Evolutionary conservation across 495 filamentous ascomycete genomes (phyloP), one percentile per base, ranked within the genome.

Genomic region (Podospora sp.): DNA sequence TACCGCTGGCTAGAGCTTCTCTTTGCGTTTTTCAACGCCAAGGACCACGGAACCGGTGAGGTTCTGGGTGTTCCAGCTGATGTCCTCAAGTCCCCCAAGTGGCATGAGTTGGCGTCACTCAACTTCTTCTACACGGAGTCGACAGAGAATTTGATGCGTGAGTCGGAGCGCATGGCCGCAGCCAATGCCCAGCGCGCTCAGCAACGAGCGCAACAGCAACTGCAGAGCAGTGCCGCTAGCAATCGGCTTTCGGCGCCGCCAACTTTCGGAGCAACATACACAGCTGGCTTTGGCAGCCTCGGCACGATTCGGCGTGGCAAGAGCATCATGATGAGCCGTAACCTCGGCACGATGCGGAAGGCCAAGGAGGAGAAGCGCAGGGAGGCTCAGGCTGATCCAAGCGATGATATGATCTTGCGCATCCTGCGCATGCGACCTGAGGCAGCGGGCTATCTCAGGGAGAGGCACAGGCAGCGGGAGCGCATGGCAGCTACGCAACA

Each of bases 101-200:
- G 96, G 81, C 94, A 97, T 80, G 96, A 99, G 73, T 89, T 99
- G 65, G 91, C 93, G 71, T 91, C 89, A 64, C 85, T 99, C 60
- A 95, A 96, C 82, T 99, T 97, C 85, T 98, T 98, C 85, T 98
- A 99, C 81, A 94, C 94, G 76, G 94, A 98, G 72, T 84, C 87
- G 21, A 97, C 96, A 16, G 93, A 96, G 63, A 92, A 90, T 71
- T 86, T 99, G 7, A 93, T 97, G 66, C 91, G 94, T 36, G 95
- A 90, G 6, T 96, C 91, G 4, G 96, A 98, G 78, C 87, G 91
- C 58, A 99, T 99, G 91, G 95, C 94, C 16, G 90, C 92, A 0
- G 93, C 92, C 33, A 93, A 90, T 9, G 90, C 90, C n/a, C 85
- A 89, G 36, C 89, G 93, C 26, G 86, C 88, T 56, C 90, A 94